Evolutionary conservation across 805 yeast genomes (phyloP).

Genomic region (Saccharomycopsis sp.): DNA sequence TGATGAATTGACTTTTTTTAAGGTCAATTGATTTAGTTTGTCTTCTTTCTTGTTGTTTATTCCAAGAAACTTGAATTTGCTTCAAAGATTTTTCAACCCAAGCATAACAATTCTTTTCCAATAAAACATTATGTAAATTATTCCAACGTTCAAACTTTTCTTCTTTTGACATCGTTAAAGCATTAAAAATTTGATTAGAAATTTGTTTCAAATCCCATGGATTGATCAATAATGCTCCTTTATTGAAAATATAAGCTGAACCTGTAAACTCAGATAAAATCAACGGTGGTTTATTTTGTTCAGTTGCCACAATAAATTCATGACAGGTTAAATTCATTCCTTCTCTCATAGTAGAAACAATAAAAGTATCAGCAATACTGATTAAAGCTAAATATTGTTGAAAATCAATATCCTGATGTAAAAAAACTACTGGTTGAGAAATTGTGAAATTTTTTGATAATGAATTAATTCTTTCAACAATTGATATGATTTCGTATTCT

Average conservation of each 20-base stretch:
- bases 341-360: constrained; percentile 87
- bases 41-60: constrained; percentile 34
- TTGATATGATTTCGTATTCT: constrained; percentile 62
- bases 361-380: constrained; percentile 77
- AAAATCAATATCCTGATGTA: constrained; percentile 83
- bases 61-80: constrained; percentile 44
- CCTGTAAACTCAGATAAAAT: constrained; percentile 92
- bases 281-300: constrained; percentile 65
- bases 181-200: constrained; percentile 48
- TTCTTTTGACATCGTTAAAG: constrained; percentile 52
- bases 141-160: constrained; percentile 58
- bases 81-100: constrained; percentile 60
- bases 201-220: constrained; percentile 81
- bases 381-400: constrained; percentile 82
- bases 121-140: constrained; percentile 45
- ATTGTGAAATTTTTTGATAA: constrained; percentile 60
- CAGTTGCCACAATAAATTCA: constrained; percentile 75
- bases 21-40: constrained; percentile 24
- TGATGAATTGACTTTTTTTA: constrained; percentile 25
- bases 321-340: constrained; percentile 97
- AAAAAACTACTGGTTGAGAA: constrained; percentile 73
- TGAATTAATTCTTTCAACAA: constrained; percentile 81
- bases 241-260: constrained; percentile 65
- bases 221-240: constrained; percentile 69
- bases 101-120: constrained; percentile 54